phyloP scores from a whole-genome alignment of 306 rosid genomes.

The Begonia loranthoides region DNA sequence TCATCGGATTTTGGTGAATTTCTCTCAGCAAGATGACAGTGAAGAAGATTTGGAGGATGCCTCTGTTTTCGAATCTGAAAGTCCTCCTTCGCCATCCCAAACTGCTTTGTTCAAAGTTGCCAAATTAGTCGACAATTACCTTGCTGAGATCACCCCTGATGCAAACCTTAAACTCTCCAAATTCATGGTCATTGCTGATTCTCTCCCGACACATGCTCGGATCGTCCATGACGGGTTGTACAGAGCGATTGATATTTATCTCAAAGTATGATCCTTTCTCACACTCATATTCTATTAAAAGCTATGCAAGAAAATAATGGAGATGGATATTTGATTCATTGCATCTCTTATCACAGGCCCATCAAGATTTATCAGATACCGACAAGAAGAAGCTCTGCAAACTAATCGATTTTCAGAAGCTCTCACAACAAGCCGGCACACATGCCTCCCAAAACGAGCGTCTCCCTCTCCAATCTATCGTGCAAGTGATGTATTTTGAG shows the following conservation, averaged over 20 bases:
- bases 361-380: conserved; percentile 66
- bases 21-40: conserved; percentile 50
- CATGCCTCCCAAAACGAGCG: conserved; percentile 97
- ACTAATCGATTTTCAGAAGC: conserved; percentile 87
- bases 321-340: neutral
- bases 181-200: conserved; percentile 55
- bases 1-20: conserved; percentile 77
- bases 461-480: conserved; percentile 88
- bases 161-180: conserved; percentile 50
- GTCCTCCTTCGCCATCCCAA: conserved; percentile 80
- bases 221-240: conserved; percentile 52
- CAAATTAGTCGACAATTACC: conserved; percentile 44
- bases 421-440: conserved; percentile 90
- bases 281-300: neutral
- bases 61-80: conserved; percentile 83
- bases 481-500: conserved; percentile 89
- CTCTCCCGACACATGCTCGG: conserved; percentile 61
- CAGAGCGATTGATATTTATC: conserved; percentile 71
- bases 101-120: conserved; percentile 57
- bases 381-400: conserved; percentile 80
- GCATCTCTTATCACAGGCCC: conserved; percentile 43
- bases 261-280: conserved; percentile 35
- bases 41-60: conserved; percentile 51
- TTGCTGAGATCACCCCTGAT: conserved; percentile 65
- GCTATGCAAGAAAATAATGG: neutral